Evolutionary conservation across 2,329 filamentous ascomycete genomes (phyloP).

Genomic region (Sphaerostilbella broomeana): DNA sequence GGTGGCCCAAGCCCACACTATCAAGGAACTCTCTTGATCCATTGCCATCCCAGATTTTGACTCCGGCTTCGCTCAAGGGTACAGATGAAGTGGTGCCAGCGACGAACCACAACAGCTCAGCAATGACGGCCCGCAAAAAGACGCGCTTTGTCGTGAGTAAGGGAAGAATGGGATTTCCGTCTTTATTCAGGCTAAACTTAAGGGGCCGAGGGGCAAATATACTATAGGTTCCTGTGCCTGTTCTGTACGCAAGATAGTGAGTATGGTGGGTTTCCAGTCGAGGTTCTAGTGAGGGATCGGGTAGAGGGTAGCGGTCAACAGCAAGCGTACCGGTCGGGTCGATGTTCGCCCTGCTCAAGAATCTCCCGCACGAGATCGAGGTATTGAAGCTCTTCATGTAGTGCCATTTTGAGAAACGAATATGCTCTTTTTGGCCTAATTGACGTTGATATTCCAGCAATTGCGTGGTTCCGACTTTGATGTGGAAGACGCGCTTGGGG

Average conservation of each 20-base stretch:
- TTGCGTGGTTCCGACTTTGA: too few relatives aligned
- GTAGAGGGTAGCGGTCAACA: neutral
- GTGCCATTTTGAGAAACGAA: too few relatives aligned
- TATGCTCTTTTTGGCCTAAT: too few relatives aligned
- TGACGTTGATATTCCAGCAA: too few relatives aligned
- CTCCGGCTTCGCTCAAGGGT: constrained; percentile 67
- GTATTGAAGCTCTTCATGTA: constrained; percentile 90
- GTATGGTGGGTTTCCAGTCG: neutral
- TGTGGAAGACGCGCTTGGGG: too few relatives aligned
- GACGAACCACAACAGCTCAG: constrained; percentile 95
- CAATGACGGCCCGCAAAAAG: constrained; percentile 82
- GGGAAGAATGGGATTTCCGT: constrained; percentile 63
- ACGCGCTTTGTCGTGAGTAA: constrained; percentile 97
- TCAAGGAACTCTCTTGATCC: constrained; percentile 88
- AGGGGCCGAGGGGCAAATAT: constrained; percentile 83
- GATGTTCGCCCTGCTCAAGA: constrained; percentile 73
- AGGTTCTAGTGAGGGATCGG: neutral
- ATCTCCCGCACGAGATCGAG: constrained; percentile 83
- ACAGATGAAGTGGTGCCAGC: constrained; percentile 74
- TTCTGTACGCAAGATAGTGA: constrained; percentile 55
- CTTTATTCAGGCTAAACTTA: constrained; percentile 72
- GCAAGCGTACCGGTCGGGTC: constrained; percentile 65
- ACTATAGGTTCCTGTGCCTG: constrained; percentile 86
- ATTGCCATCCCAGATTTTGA: constrained; percentile 99
- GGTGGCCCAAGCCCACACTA: constrained; percentile 70